These are phyloP conservation scores for Fusarium sp. DNA, from an alignment of 2,329 filamentous ascomycete genomes.

Conservation along the genomic window DNA sequence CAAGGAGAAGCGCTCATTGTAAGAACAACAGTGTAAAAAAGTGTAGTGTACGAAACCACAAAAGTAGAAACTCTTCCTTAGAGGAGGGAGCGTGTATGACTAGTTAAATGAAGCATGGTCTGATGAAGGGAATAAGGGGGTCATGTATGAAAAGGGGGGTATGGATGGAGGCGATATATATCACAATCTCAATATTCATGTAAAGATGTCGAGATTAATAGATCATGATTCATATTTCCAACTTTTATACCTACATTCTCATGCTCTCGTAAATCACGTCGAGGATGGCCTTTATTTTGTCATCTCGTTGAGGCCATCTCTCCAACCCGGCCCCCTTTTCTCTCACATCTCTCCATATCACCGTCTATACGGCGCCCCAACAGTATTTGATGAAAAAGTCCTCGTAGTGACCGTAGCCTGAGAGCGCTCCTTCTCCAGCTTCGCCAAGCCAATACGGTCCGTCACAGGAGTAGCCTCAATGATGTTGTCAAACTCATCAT, in stretches of 20 bases:
- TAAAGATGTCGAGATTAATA: not conserved
- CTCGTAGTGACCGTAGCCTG: constrained; percentile 60
- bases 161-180: not conserved
- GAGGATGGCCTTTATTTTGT: not conserved
- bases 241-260: not conserved
- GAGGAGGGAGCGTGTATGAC: constrained; percentile 19
- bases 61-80: constrained; percentile 8
- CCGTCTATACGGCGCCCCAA: constrained; percentile 63
- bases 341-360: constrained; percentile 38
- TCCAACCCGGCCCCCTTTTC: not conserved
- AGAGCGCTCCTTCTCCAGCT: constrained; percentile 67
- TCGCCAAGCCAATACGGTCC: constrained; percentile 78
- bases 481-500: constrained; percentile 90
- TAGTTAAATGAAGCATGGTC: constrained; percentile 23
- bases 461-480: constrained; percentile 92
- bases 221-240: not conserved
- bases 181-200: constrained; percentile 27
- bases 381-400: constrained; percentile 63
- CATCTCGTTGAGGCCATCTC: not conserved
- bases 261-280: not conserved
- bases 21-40: constrained; percentile 44
- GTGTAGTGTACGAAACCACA: constrained; percentile 29
- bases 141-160: constrained; percentile 7
- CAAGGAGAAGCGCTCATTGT: constrained; percentile 74
- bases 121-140: constrained; percentile 10